phyloP scores from a whole-genome alignment of 176 grass and related monocot genomes.

The Poa annua region DNA sequence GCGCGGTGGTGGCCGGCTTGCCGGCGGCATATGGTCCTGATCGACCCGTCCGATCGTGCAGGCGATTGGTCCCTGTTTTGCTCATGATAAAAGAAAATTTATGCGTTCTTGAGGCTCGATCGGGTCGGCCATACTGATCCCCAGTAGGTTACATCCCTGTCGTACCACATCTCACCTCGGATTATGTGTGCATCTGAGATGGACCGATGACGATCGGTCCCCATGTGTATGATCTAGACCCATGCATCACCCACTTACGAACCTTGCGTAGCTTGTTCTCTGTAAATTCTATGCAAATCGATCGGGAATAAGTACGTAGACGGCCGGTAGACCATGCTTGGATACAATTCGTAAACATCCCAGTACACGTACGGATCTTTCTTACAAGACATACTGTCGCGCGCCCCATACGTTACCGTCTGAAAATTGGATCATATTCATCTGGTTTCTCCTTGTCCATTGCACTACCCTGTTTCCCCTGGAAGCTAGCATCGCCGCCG shows the following conservation, averaged over 20 bases:
- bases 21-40: slow-evolving; percentile 11
- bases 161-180: neutral
- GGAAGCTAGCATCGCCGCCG: neutral
- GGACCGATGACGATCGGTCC: neutral
- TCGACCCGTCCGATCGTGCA: neutral
- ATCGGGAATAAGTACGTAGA: neutral
- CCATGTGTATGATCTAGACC: neutral
- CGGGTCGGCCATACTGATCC: neutral
- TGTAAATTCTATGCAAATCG: neutral
- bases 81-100: neutral
- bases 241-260: neutral
- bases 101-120: neutral
- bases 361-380: neutral
- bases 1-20: slow-evolving; percentile 6
- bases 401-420: neutral
- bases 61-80: neutral
- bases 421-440: neutral
- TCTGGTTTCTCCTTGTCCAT: neutral
- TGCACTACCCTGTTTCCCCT: neutral
- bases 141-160: neutral
- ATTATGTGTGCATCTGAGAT: neutral
- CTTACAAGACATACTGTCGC: neutral
- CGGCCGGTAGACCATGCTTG: neutral
- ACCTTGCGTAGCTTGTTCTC: neutral
- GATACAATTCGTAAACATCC: neutral